Conservation (phyloP, 345 rosid genomes). For the Gossypium bickii region DNA sequence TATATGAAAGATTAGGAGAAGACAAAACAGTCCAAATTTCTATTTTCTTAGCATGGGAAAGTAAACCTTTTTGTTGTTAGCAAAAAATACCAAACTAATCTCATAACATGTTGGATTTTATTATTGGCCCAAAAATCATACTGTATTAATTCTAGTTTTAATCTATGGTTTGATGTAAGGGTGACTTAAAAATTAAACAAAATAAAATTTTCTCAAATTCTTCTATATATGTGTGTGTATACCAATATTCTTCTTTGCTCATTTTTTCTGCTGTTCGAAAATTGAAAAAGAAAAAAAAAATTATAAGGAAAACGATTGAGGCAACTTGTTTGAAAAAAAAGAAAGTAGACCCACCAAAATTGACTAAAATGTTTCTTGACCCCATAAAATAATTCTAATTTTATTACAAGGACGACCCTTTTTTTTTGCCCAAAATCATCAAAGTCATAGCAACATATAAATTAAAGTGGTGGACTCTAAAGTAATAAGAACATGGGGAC, state of each 20-base stretch:
- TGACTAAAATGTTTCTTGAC: constrained; percentile 24
- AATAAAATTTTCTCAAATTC: background rate
- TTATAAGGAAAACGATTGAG: constrained; percentile 8
- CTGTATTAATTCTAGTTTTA: no score
- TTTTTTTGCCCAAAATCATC: background rate
- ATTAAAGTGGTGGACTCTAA: constrained; percentile 14
- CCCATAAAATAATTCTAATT: constrained; percentile 19
- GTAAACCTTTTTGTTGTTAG: constrained; percentile 20
- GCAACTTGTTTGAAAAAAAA: constrained; percentile 20
- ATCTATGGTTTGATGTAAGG: background rate
- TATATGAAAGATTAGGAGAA: background rate
- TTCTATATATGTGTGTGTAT: background rate
- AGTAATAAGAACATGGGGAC: constrained; percentile 24
- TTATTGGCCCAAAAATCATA: no score
- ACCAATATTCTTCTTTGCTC: background rate
- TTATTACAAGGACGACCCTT: background rate
- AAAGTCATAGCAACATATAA: constrained; percentile 21
- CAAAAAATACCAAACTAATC: constrained; percentile 9
- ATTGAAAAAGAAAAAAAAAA: background rate
- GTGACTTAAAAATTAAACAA: background rate
- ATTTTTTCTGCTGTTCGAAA: background rate
- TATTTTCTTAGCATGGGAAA: constrained; percentile 18
- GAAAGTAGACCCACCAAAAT: constrained; percentile 29
- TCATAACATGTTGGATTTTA: background rate
- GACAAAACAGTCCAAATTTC: constrained; percentile 24